These are phyloP conservation scores for Millerozyma acaciae DNA, from an alignment of 805 yeast genomes.

Conservation along the genomic window DNA sequence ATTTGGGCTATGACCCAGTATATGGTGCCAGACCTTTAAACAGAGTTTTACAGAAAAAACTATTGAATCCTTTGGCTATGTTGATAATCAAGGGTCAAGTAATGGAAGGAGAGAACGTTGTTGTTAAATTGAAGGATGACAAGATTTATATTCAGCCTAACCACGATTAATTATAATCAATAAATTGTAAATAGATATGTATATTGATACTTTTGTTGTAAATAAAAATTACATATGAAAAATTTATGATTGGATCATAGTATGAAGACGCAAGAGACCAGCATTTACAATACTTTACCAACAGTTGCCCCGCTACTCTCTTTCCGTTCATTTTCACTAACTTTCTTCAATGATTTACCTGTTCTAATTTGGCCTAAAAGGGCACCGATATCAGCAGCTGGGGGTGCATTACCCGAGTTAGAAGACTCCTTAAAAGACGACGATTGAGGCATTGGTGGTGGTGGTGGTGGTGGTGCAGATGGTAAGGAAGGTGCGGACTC, in stretches of 20 bases:
- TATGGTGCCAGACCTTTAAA: constrained; percentile 97
- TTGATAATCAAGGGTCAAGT: constrained; percentile 77
- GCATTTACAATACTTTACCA: constrained; percentile 42
- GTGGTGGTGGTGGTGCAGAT: constrained; percentile 19
- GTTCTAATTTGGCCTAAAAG: constrained; percentile 54
- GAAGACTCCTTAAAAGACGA: constrained; percentile 27
- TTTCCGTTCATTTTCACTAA: constrained; percentile 44
- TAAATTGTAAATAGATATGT: constrained; percentile 5
- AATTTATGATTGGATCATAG: neutral
- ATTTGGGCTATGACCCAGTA: constrained; percentile 82
- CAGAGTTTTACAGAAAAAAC: constrained; percentile 74
- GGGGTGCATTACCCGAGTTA: constrained; percentile 19
- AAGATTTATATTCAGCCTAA: constrained; percentile 29
- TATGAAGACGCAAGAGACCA: neutral
- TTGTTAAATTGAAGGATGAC: constrained; percentile 22
- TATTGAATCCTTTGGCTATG: constrained; percentile 88
- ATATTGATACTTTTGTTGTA: constrained; percentile 3
- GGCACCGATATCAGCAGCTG: constrained; percentile 41
- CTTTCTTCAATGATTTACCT: constrained; percentile 51
- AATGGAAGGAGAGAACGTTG: constrained; percentile 33
- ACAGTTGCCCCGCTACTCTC: constrained; percentile 44
- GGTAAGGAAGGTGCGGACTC: constrained; percentile 8
- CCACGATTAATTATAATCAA: constrained; percentile 18
- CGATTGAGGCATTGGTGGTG: constrained; percentile 30
- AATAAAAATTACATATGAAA: constrained; percentile 4